Percentiles rank a stretch among this genome's conserved stretches.
Conservation (phyloP, 2,329 filamentous ascomycete species). For the Arthroderma uncinatum region DNA sequence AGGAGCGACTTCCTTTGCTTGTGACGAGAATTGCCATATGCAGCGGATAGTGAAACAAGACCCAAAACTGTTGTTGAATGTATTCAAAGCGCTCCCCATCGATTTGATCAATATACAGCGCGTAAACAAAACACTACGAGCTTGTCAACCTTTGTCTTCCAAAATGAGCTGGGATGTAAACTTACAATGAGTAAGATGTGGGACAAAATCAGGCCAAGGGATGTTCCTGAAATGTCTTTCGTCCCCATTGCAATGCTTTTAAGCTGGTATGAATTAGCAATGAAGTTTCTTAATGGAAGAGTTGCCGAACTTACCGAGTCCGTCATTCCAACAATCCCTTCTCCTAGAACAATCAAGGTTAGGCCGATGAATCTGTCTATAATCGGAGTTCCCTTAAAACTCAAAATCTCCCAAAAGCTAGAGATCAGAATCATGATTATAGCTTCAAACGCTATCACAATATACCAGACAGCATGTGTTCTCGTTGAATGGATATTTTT, state of each 20-base stretch:
- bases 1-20: slow-evolving; percentile 47
- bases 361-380: slow-evolving; percentile 49
- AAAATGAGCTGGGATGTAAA: neutral
- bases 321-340: slow-evolving; percentile 41
- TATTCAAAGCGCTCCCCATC: slow-evolving; percentile 37
- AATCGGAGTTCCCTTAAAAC: slow-evolving; percentile 48
- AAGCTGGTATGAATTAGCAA: slow-evolving; percentile 5
- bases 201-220: slow-evolving; percentile 11
- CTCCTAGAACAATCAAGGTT: slow-evolving; percentile 51
- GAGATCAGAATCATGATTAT: slow-evolving; percentile 30
- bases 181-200: slow-evolving; percentile 10
- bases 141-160: neutral
- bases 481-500: slow-evolving; percentile 18
- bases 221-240: slow-evolving; percentile 7
- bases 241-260: slow-evolving; percentile 12
- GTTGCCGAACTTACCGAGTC: slow-evolving; percentile 13
- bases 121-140: slow-evolving; percentile 45
- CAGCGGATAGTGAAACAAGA: slow-evolving; percentile 48
- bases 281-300: neutral
- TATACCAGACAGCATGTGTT: slow-evolving; percentile 35
- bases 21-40: slow-evolving; percentile 52
- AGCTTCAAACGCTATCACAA: slow-evolving; percentile 40
- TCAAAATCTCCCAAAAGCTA: slow-evolving; percentile 33
- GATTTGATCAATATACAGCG: slow-evolving; percentile 48
- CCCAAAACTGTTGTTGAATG: slow-evolving; percentile 46